These are phyloP conservation scores for Boehmeria nivea DNA, from an alignment of 306 rosid species.

Conservation along the genomic window DNA sequence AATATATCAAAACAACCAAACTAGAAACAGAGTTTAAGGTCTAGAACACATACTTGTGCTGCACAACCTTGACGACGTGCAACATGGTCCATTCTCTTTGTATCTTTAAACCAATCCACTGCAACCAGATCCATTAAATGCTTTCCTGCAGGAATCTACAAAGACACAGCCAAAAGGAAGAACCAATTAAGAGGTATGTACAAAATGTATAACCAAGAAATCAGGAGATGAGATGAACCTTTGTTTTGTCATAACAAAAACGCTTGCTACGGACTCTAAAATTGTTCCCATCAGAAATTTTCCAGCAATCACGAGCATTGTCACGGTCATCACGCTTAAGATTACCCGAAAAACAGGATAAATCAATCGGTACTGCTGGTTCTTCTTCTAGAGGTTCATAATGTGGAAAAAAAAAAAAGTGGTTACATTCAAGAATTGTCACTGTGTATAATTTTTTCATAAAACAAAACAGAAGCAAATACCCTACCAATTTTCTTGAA, in stretches of 20 bases:
- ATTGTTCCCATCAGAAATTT: slow-evolving; percentile 84
- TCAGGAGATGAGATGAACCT: slow-evolving; percentile 43
- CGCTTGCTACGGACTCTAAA: slow-evolving; percentile 93
- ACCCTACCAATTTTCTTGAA: slow-evolving; percentile 55
- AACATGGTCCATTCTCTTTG: slow-evolving; percentile 97
- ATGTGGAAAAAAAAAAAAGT: slow-evolving; percentile 31
- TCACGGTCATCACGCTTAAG: slow-evolving; percentile 72
- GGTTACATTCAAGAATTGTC: slow-evolving; percentile 23
- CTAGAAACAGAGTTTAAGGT: not conserved
- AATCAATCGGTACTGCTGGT: slow-evolving; percentile 62
- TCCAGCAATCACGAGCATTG: slow-evolving; percentile 94
- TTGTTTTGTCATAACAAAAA: slow-evolving; percentile 77
- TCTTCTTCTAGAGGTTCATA: slow-evolving; percentile 75
- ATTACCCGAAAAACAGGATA: slow-evolving; percentile 84
- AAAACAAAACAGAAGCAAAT: slow-evolving; percentile 6
- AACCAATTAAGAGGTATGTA: slow-evolving; percentile 7
- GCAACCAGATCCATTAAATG: slow-evolving; percentile 95
- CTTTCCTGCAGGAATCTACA: slow-evolving; percentile 83
- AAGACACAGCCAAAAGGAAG: slow-evolving; percentile 22
- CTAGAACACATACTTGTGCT: slow-evolving; percentile 64
- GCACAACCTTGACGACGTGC: slow-evolving; percentile 92
- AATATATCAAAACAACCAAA: not conserved
- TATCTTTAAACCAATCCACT: slow-evolving; percentile 98
- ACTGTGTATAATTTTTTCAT: not conserved
- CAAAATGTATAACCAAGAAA: not conserved